Evolutionary conservation across 2,329 filamentous ascomycete species (phyloP), one percentile per base, ranked within the genome.

Genomic region (Podosphaera aphanis): DNA sequence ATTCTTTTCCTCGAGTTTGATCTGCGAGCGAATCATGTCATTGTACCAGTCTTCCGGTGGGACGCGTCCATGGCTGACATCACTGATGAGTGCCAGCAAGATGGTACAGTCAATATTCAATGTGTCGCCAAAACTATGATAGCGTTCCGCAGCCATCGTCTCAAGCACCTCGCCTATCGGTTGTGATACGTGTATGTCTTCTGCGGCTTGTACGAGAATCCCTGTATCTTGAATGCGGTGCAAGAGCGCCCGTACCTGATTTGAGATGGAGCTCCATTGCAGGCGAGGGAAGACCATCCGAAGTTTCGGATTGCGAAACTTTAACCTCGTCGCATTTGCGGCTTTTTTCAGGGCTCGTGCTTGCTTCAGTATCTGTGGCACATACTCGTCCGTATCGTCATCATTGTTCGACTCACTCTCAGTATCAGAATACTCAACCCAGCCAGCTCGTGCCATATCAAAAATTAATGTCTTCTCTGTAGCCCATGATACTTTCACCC

Each of bases 371-470:
- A 82, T 61, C 6, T 73, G 69, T 40, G 70, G 65, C 3, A 64
- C 59, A 42, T 63, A 60, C n/a, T 64, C 60, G 21, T 62, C 57
- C n/a, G 51, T 49, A 45, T 63, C 59, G 19, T 62, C 56, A 19
- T 51, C 50, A 10, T 63, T 59, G n/a, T 63, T 60, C 13, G 42
- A 36, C 15, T 62, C 58, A 7, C 51, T 52, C 10, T 68, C 65
- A 47, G 64, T 64, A 25, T 58, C 59, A 10, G 60, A 64, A 46
- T 62, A 64, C 38, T 58, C 60, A 51, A 73, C 70, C 69, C 74
- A 79, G 10, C 77, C 76, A 48, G 75, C 68, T 57, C 79, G 78
- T 2, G 78, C 77, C 50, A 81, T 66, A 52, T 82, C 77, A 55
- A 77, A 77, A 16, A 80, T 60, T 25, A 83, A 61, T 44, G 76